Conservation (phyloP, 2,329 filamentous ascomycete species). For the Fusarium sp. region DNA sequence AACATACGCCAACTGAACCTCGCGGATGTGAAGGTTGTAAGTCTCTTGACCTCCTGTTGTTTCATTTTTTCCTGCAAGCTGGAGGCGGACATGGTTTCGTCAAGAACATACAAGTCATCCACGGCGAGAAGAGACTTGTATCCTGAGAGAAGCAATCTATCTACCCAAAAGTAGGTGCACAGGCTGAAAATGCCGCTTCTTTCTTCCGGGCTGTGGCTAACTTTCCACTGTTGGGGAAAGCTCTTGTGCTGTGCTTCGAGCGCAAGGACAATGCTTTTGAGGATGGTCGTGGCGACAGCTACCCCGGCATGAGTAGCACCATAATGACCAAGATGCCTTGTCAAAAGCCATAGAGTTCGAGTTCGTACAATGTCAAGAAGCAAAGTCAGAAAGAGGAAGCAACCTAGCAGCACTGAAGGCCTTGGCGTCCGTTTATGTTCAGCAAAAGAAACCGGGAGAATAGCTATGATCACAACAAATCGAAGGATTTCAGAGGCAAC, state of each 20-base stretch:
- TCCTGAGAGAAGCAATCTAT: constrained; percentile 39
- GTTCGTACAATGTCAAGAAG: constrained; percentile 2
- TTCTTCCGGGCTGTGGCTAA: constrained; percentile 41
- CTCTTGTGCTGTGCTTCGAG: constrained; percentile 10
- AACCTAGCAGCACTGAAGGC: neutral
- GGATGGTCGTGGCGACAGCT: neutral
- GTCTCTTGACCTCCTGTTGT: neutral
- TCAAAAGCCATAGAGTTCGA: constrained; percentile 2
- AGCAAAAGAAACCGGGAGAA: neutral
- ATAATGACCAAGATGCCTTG: neutral
- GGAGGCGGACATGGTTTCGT: neutral
- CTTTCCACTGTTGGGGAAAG: neutral
- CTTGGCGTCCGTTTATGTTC: constrained; percentile 1
- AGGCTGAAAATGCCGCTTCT: constrained; percentile 45
- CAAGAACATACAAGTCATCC: constrained; percentile 3
- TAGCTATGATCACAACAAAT: neutral
- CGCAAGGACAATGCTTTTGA: neutral
- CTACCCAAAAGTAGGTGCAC: constrained; percentile 46
- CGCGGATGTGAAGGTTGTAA: neutral
- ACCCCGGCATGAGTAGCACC: neutral
- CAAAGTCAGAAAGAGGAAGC: neutral
- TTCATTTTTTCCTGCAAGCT: neutral
- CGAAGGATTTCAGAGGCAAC: constrained; percentile 1
- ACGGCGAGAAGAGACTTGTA: neutral
- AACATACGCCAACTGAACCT: neutral